Conservation (phyloP, 352 stramenopile genomes). For the Pythium plurisporium region DNA sequence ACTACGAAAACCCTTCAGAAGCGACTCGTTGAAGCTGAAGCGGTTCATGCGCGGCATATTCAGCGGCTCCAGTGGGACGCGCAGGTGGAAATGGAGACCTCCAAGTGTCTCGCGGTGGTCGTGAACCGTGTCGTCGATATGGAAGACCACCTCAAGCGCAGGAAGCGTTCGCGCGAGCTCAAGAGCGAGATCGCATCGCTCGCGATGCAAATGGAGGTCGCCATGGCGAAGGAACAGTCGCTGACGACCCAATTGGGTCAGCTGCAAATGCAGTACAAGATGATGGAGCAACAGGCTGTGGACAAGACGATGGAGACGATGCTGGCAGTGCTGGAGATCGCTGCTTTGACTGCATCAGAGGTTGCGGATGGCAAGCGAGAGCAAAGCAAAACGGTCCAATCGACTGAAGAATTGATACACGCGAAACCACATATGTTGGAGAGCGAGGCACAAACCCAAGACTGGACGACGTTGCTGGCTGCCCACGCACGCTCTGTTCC, state of each 20-base stretch:
- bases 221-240: slow-evolving; percentile 27
- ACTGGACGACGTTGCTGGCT: background rate
- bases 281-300: slow-evolving; percentile 37
- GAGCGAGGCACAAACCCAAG: background rate
- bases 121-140: slow-evolving; percentile 49
- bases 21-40: background rate
- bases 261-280: slow-evolving; percentile 19
- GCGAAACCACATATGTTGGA: background rate
- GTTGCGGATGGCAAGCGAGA: too few species aligned
- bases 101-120: slow-evolving; percentile 28
- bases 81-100: slow-evolving; percentile 19
- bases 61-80: slow-evolving; percentile 17
- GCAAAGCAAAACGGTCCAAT: too few species aligned
- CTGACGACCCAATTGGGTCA: slow-evolving; percentile 27
- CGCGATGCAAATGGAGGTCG: slow-evolving; percentile 21
- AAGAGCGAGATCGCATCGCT: slow-evolving; percentile 34
- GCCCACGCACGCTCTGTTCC: too few species aligned
- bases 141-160: slow-evolving; percentile 23
- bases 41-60: slow-evolving; percentile 13
- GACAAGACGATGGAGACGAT: slow-evolving; percentile 37
- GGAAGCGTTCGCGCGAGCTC: slow-evolving; percentile 23
- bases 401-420: too few species aligned
- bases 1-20: slow-evolving; percentile 6
- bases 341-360: too few species aligned
- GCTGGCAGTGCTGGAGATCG: too few species aligned